These are phyloP conservation scores for Botrytis galanthina DNA, from an alignment of 2,329 filamentous ascomycete genomes.

Conservation along the genomic window DNA sequence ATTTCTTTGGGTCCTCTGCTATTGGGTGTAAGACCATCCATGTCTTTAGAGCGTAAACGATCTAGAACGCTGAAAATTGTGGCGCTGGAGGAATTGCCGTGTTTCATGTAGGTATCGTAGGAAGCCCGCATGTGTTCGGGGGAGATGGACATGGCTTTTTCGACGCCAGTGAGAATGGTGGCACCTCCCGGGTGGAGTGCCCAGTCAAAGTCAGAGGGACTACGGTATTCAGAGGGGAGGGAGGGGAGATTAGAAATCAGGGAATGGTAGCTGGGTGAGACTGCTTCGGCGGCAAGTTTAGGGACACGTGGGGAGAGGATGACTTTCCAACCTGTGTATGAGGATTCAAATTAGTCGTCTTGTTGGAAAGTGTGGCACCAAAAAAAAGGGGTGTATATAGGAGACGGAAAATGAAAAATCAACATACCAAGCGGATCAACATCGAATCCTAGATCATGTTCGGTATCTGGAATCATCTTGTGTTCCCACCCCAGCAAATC, in stretches of 20 bases:
- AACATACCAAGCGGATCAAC: slow-evolving; percentile 57
- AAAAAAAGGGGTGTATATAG: neutral
- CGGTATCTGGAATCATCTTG: slow-evolving; percentile 58
- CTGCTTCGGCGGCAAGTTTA: slow-evolving; percentile 50
- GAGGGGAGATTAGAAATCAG: slow-evolving; percentile 49
- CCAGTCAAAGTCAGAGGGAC: slow-evolving; percentile 65
- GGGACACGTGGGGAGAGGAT: slow-evolving; percentile 62
- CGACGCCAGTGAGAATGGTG: slow-evolving; percentile 63
- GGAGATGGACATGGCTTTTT: slow-evolving; percentile 55
- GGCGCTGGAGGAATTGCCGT: slow-evolving; percentile 68
- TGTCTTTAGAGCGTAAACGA: slow-evolving; percentile 56
- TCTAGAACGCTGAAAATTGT: slow-evolving; percentile 68
- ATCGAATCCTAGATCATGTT: slow-evolving; percentile 63
- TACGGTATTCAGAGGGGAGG: slow-evolving; percentile 46
- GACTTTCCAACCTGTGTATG: slow-evolving; percentile 60
- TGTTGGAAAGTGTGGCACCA: fast-evolving
- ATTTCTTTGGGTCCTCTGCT: slow-evolving; percentile 51
- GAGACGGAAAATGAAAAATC: neutral
- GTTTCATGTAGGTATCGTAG: slow-evolving; percentile 65
- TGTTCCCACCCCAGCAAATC: slow-evolving; percentile 66
- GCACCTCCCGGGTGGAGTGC: slow-evolving; percentile 69
- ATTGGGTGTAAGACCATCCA: slow-evolving; percentile 54
- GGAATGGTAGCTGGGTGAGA: slow-evolving; percentile 54
- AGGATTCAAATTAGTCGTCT: neutral
- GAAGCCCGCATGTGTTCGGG: slow-evolving; percentile 67